phyloP scores from a whole-genome alignment of 2,329 filamentous ascomycete genomes.

The Colletotrichum endophyticum region DNA sequence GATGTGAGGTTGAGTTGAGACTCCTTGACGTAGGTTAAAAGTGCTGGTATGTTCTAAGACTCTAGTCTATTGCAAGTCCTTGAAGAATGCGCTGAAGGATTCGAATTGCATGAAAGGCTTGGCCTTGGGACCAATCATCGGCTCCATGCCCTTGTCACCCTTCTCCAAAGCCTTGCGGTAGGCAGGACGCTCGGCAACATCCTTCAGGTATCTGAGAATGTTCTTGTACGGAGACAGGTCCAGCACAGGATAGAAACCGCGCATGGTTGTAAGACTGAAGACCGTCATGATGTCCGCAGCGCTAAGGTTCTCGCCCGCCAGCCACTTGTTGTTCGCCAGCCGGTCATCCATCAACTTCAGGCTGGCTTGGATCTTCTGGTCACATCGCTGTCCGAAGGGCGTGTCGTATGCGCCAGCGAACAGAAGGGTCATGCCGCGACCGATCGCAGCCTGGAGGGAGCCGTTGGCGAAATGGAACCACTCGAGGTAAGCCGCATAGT shows the following conservation, averaged over 20 bases:
- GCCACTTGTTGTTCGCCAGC: conserved; percentile 52
- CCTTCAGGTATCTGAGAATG: conserved; percentile 50
- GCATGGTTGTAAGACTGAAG: conserved; percentile 65
- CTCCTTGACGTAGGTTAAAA: fast-evolving
- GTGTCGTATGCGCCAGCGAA: conserved; percentile 27
- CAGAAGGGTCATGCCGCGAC: conserved; percentile 35
- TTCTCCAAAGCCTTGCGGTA: conserved; percentile 54
- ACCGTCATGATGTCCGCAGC: conserved; percentile 70
- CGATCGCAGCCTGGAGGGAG: conserved; percentile 43
- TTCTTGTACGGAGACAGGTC: conserved; percentile 44
- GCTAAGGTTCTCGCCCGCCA: conserved; percentile 67
- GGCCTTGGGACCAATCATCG: conserved; percentile 3
- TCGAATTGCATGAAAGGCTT: conserved; percentile 9
- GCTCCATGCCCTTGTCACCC: conserved; percentile 51
- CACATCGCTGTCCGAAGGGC: not conserved
- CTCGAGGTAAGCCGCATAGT: conserved; percentile 67
- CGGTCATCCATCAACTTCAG: conserved; percentile 50
- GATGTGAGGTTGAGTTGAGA: not conserved
- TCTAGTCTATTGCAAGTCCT: not conserved
- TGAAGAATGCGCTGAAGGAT: not conserved
- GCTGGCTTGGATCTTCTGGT: not conserved
- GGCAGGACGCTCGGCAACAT: conserved; percentile 46
- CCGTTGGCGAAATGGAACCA: conserved; percentile 66
- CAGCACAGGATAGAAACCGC: conserved; percentile 50
- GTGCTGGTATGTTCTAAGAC: not conserved